Percentiles rank a stretch among this genome's conserved stretches.
phyloP scores from a whole-genome alignment of 352 stramenopile species.

The Vaucheria bursata region DNA sequence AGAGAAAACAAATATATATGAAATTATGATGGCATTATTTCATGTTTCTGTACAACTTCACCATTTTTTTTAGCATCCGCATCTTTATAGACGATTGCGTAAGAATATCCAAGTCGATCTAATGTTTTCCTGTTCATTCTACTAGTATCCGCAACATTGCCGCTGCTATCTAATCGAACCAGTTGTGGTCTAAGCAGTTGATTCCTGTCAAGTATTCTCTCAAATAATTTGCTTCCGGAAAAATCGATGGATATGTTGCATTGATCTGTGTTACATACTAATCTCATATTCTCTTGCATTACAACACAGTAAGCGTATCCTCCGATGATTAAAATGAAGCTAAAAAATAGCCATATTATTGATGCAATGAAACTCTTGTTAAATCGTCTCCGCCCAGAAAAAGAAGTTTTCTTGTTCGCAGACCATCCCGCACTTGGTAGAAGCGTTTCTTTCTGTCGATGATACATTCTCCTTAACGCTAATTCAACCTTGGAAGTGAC shows the following conservation, averaged over 20 bases:
- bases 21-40: no score
- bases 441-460: conserved; percentile 2
- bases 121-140: background rate
- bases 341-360: background rate
- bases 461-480: no score
- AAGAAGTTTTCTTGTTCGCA: background rate
- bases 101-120: background rate
- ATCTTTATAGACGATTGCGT: background rate
- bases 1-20: no score
- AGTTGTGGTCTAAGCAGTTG: background rate
- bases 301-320: background rate
- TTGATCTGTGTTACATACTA: background rate
- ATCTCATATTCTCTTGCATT: background rate
- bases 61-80: no score
- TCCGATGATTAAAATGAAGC: background rate
- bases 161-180: background rate
- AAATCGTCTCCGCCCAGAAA: background rate
- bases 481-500: no score
- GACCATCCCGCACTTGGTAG: background rate
- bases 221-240: background rate
- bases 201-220: background rate
- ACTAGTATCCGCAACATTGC: background rate
- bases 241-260: background rate
- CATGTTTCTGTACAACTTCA: no score
- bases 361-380: background rate